Conservation (phyloP, 768 basidiomycete species). For the Phlegmacium glaucopus region DNA sequence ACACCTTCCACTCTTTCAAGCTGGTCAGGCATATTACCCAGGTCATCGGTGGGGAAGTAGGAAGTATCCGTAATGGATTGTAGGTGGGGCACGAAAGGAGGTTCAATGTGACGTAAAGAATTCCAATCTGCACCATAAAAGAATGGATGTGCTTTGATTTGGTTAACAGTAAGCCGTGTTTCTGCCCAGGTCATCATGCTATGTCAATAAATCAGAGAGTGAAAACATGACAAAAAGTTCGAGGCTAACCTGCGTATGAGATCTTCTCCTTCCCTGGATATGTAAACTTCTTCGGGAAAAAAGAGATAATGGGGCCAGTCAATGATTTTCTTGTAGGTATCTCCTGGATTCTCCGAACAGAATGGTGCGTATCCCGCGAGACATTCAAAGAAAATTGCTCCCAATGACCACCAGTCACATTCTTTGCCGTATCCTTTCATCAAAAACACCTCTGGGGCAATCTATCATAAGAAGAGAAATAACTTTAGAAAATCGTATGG, state of each 20-base stretch:
- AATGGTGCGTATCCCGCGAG: slow-evolving; percentile 97
- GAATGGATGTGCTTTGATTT: slow-evolving; percentile 92
- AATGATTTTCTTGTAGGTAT: slow-evolving; percentile 98
- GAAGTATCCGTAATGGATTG: slow-evolving; percentile 91
- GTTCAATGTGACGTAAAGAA: slow-evolving; percentile 86
- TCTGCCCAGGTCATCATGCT: slow-evolving; percentile 88
- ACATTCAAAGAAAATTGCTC: slow-evolving; percentile 99
- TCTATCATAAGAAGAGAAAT: slow-evolving; percentile 41
- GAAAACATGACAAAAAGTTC: neutral
- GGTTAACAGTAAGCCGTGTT: slow-evolving; percentile 69
- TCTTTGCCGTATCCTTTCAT: slow-evolving; percentile 98
- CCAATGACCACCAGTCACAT: slow-evolving; percentile 99
- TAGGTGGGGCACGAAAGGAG: slow-evolving; percentile 92
- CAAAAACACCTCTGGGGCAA: slow-evolving; percentile 96
- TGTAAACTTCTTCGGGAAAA: slow-evolving; percentile 94
- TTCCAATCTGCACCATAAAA: slow-evolving; percentile 96
- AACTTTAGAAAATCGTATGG: slow-evolving; percentile 14
- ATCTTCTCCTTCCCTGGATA: slow-evolving; percentile 90
- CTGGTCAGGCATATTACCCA: slow-evolving; percentile 64
- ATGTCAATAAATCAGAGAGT: slow-evolving; percentile 9
- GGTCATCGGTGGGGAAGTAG: slow-evolving; percentile 95
- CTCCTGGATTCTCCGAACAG: slow-evolving; percentile 94
- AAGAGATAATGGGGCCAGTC: slow-evolving; percentile 90
- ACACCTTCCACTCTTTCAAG: slow-evolving; percentile 59
- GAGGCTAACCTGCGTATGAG: slow-evolving; percentile 71